Percentiles rank a stretch among this genome's conserved stretches.
Evolutionary conservation across 768 basidiomycete species (phyloP).

Genomic region (Tulasnella sp.): DNA sequence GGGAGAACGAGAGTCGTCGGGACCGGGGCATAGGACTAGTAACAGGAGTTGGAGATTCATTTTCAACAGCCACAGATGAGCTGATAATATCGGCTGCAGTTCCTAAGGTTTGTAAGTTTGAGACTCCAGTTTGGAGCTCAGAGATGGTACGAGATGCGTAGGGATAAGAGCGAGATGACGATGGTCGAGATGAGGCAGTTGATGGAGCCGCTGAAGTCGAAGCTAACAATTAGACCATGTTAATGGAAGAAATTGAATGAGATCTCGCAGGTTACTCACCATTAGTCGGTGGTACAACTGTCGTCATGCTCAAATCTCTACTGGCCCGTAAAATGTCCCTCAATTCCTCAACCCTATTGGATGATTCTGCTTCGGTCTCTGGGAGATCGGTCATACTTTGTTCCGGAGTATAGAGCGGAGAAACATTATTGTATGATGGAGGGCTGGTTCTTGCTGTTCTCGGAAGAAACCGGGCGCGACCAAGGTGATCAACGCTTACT

Average conservation of each 20-base stretch:
- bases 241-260: neutral
- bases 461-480: neutral
- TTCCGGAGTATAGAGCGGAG: conserved; percentile 6
- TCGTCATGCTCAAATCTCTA: neutral
- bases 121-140: neutral
- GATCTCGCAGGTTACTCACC: neutral
- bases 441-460: too few species aligned
- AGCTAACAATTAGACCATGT: neutral
- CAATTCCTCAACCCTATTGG: conserved; percentile 5
- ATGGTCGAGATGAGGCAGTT: conserved; percentile 1
- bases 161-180: conserved; percentile 3
- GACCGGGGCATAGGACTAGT: neutral
- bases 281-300: neutral
- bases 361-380: neutral
- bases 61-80: too few species aligned
- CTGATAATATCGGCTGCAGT: too few species aligned
- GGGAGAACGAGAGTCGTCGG: neutral
- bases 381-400: neutral
- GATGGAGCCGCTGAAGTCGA: neutral
- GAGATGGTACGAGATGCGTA: neutral
- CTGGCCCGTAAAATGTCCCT: conserved; percentile 1
- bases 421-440: neutral
- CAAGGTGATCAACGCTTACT: conserved; percentile 8
- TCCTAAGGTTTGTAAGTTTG: neutral
- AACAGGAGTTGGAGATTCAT: neutral